Evolutionary conservation across 768 basidiomycete genomes (phyloP), one percentile per base, ranked within the genome.

Genomic region (Mycena chlorophos): DNA sequence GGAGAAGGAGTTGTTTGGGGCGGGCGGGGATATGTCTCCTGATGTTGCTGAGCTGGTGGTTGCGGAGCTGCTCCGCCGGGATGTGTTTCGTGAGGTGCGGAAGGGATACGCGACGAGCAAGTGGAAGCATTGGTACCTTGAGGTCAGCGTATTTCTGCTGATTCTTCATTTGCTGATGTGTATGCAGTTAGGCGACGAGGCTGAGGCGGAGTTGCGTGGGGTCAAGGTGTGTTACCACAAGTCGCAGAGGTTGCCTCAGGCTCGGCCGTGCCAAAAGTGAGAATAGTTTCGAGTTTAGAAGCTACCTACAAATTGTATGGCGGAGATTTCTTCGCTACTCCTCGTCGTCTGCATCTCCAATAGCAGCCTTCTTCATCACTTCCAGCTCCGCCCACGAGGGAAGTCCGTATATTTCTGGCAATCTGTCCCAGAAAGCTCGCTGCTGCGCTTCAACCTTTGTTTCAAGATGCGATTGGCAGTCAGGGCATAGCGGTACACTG

Each of bases 381-480:
- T 48, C 22, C 2, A 54, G 31, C 25, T 37, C 52, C 2, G 16
- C 45, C 52, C 52, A 54, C 17, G 19, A 12, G 1, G 45, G 52
- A 3, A 54, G 29, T 2, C 31, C 52, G 20, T 34, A 54, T 22
- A 54, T 34, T 26, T 19, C 31, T 19, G 52, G 52, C 27, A 54
- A 20, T 34, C 23, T 17, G 43, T 54, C 34, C 52, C 52, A 54
- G 45, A 54, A 54, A 3, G 52, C 13, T 25, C 47, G 29, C 2
- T 42, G 29, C n/a, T 34, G 37, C 8, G 25, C 17, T 2, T 5
- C 17, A 27, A 39, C 28, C 26, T 27, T 47, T 3, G 19, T 4
- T 19, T 45, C 22, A 26, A 52, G 38, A n/a, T n/a, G n/a, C n/a
- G n/a, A n/a, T n/a, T n/a, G n/a, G n/a, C n/a, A n/a, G n/a, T n/a